A percentile compares a stretch with the other conserved stretches of the same genome.
phyloP scores from a whole-genome alignment of 2,329 filamentous ascomycete genomes.

The Penicillium italicum region DNA sequence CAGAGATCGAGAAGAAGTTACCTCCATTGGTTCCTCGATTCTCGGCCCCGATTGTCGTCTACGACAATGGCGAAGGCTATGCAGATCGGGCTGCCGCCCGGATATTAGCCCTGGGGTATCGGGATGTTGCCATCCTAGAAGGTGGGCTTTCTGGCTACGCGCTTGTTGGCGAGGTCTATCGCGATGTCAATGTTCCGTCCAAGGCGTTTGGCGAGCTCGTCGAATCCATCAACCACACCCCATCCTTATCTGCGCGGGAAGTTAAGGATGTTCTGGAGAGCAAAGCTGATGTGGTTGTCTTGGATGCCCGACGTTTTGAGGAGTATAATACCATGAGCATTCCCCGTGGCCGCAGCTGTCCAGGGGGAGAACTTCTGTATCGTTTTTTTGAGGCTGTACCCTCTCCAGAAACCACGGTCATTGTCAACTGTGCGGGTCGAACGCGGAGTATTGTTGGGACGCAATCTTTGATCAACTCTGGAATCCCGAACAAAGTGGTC shows the following conservation, averaged over 20 bases:
- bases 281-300: conserved; percentile 22
- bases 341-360: conserved; percentile 31
- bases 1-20: conserved; percentile 27
- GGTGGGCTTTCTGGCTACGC: conserved; percentile 27
- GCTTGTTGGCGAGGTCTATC: conserved; percentile 28
- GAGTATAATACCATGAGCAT: conserved; percentile 36
- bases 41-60: conserved; percentile 27
- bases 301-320: conserved; percentile 30
- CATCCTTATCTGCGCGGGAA: conserved; percentile 26
- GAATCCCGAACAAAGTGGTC: conserved; percentile 27
- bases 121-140: conserved; percentile 23
- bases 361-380: conserved; percentile 31
- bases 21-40: conserved; percentile 27
- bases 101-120: conserved; percentile 25
- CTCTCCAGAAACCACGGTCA: conserved; percentile 25
- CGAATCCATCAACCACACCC: conserved; percentile 30
- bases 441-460: conserved; percentile 33
- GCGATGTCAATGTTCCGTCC: conserved; percentile 32
- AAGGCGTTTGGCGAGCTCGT: conserved; percentile 35
- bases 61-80: conserved; percentile 32
- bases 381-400: conserved; percentile 30
- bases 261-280: conserved; percentile 25
- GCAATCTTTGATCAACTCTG: conserved; percentile 29
- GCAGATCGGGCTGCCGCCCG: conserved; percentile 20
- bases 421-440: conserved; percentile 34